Evolutionary conservation across 129 eudicot genomes (phyloP), one percentile per base, ranked within the genome.

Genomic region (Lonicera japonica): DNA sequence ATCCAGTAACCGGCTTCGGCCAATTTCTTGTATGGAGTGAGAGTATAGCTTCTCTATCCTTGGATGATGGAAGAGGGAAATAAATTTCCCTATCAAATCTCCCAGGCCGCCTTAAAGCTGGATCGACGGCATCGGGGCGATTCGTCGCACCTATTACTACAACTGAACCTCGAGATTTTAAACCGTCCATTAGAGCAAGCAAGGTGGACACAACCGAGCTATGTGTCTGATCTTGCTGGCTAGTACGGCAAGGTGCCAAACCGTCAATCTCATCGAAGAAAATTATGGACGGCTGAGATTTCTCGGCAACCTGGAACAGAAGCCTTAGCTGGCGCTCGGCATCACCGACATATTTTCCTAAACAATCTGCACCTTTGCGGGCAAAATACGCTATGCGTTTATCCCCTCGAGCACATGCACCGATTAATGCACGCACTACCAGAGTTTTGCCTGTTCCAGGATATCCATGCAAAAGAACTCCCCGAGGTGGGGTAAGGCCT

Each of bases 381-480:
- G 99, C 96, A 76, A 92, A 92, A 79, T 92, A 92, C 57, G 99
- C 99, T 51, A 92, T 92, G 24, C 85, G 69, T 75, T 61, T 87
- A 56, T 85, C 99, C 20, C 99, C 99, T 38, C 87, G 99, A 67
- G 99, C 92, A 84, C 99, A 92, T 20, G 96, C 72, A 70, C 99
- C 99, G 47, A 92, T 89, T 65, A 92, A 79, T 9, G 99, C 79
- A 23, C 99, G 95, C 23, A 92, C 99, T 46, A 85, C 89, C 79
- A 92, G 69, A 25, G 99, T 92, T 79, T 92, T 92, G 39, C 99
- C 99, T 10, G 99, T 92, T 82, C 99, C 99, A 17, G 99, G 99
- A 73, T 85, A 83, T 54, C 99, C 99, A 75, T 92, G 99, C 80
- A 92, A 80, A 58, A 92, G 86, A 45, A 92, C 91, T 39, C 99